phyloP scores from a whole-genome alignment of 2,329 filamentous ascomycete genomes.

The Aspergillus brasiliensis region DNA sequence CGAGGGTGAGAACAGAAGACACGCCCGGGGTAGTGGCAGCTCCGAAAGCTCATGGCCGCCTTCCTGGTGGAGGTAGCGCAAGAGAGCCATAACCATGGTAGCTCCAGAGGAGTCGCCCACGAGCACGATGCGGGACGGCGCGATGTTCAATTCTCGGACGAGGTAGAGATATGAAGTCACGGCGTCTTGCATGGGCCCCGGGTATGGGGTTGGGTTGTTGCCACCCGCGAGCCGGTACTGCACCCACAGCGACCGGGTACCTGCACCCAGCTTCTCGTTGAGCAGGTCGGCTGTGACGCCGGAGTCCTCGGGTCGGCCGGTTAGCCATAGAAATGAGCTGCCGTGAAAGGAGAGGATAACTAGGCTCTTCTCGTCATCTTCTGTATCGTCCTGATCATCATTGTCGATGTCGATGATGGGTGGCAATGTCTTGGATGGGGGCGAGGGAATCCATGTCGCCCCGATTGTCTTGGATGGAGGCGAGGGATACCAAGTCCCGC shows the following conservation, averaged over 20 bases:
- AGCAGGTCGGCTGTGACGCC: neutral
- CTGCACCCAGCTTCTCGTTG: neutral
- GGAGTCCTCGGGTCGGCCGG: neutral
- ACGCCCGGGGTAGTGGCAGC: conserved; percentile 5
- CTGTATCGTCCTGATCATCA: neutral
- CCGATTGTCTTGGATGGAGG: neutral
- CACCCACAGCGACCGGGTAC: neutral
- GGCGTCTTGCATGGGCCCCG: conserved; percentile 27
- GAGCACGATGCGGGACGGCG: conserved; percentile 23
- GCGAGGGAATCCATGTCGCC: neutral
- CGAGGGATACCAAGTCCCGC: conserved; percentile 1
- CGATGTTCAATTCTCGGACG: conserved; percentile 20
- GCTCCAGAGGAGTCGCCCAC: conserved; percentile 26
- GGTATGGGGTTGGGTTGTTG: conserved; percentile 13
- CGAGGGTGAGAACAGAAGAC: conserved; percentile 7
- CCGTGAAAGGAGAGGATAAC: neutral
- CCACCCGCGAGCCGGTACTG: conserved; percentile 3
- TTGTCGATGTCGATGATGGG: neutral
- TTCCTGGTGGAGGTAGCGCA: conserved; percentile 22
- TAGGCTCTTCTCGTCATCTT: neutral
- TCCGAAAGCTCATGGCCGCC: neutral
- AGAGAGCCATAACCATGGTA: conserved; percentile 21
- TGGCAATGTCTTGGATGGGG: neutral
- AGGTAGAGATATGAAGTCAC: conserved; percentile 26
- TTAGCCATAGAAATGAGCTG: conserved; percentile 2